Evolutionary conservation across 768 basidiomycete species (phyloP).

Genomic region (Grammothele lineata): DNA sequence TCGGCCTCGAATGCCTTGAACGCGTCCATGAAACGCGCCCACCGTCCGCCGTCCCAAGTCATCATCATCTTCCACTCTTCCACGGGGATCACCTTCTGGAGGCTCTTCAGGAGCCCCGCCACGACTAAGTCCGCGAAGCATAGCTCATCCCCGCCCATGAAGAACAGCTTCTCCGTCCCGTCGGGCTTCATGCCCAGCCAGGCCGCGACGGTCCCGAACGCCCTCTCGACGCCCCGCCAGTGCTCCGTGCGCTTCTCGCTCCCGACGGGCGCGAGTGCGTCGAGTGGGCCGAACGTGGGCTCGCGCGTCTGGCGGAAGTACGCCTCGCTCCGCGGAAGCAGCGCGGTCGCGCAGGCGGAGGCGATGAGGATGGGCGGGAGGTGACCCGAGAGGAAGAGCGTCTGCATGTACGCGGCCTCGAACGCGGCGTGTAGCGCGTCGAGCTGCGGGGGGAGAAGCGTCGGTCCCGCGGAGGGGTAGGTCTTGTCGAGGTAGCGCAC

Average conservation of each 20-base stretch:
- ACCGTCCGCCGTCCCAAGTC: slow-evolving; percentile 36
- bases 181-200: slow-evolving; percentile 31
- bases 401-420: slow-evolving; percentile 1
- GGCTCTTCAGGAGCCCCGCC: slow-evolving; percentile 33
- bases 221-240: slow-evolving; percentile 27
- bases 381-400: too few species aligned
- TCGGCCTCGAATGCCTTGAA: slow-evolving; percentile 29
- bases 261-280: slow-evolving; percentile 26
- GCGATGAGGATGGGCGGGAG: slow-evolving; percentile 4
- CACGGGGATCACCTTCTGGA: slow-evolving; percentile 24
- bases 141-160: slow-evolving; percentile 31
- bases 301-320: slow-evolving; percentile 40
- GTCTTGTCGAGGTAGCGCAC: slow-evolving; percentile 47
- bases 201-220: slow-evolving; percentile 21
- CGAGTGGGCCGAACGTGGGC: slow-evolving; percentile 29
- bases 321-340: slow-evolving; percentile 31
- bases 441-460: slow-evolving; percentile 36
- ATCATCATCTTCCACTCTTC: slow-evolving; percentile 32
- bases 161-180: slow-evolving; percentile 22
- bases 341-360: too few species aligned
- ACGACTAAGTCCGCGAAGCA: slow-evolving; percentile 34
- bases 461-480: slow-evolving; percentile 35
- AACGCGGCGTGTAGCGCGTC: slow-evolving; percentile 40
- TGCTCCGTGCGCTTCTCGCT: slow-evolving; percentile 24
- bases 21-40: slow-evolving; percentile 31